Evolutionary conservation across 2,329 filamentous ascomycete genomes (phyloP).

Genomic region (Aureobasidium mangrovei): DNA sequence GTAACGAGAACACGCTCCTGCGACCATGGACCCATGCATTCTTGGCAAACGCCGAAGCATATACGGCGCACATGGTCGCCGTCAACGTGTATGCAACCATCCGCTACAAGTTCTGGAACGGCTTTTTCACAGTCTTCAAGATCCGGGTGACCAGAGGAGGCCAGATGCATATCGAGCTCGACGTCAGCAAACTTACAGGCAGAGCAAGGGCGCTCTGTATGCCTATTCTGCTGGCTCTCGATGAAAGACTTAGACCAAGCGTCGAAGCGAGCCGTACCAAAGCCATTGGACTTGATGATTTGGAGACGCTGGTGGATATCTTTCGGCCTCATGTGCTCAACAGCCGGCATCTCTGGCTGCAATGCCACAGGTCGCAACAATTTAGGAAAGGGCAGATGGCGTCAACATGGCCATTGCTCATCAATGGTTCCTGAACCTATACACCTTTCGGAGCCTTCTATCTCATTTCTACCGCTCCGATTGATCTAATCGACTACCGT

Average conservation of each 20-base stretch:
- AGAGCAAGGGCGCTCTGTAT: not conserved
- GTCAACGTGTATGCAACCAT: not conserved
- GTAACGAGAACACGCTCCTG: not conserved
- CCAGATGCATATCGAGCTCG: not conserved
- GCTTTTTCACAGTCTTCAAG: not conserved
- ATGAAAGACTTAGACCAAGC: not conserved
- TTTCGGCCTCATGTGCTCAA: not conserved
- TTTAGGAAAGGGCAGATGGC: not conserved
- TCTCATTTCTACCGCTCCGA: not conserved
- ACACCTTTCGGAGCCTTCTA: not conserved
- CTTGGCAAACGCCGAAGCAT: not conserved
- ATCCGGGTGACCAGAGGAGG: not conserved
- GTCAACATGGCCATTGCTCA: no score
- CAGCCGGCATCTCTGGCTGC: not conserved
- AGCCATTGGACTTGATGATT: not conserved
- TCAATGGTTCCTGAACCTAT: not conserved
- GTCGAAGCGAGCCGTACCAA: not conserved
- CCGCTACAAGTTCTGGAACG: not conserved
- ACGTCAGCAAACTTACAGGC: not conserved
- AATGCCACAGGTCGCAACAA: no score
- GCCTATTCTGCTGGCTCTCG: not conserved
- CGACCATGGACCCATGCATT: not conserved
- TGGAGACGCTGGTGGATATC: not conserved
- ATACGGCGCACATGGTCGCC: not conserved
- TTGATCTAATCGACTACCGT: not conserved